phyloP scores from a whole-genome alignment of 2,329 filamentous ascomycete genomes.

The Chrysoporthe puriensis region DNA sequence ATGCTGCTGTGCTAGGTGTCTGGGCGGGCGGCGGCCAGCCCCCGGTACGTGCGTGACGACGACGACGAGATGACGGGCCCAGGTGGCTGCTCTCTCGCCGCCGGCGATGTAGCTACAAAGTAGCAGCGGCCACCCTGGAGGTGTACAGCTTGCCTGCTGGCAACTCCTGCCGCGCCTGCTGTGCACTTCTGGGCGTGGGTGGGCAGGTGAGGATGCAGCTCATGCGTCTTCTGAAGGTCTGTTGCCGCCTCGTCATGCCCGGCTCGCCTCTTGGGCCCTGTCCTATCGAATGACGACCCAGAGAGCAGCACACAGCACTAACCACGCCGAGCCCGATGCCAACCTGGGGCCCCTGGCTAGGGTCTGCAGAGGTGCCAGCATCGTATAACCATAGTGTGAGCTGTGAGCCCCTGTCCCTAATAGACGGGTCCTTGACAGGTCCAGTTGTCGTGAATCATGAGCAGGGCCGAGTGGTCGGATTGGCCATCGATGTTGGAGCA shows the following conservation, averaged over 20 bases:
- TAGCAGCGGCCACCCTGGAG: background rate
- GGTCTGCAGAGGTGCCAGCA: slow-evolving; percentile 2
- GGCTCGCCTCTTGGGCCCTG: slow-evolving; percentile 1
- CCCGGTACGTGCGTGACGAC: slow-evolving; percentile 1
- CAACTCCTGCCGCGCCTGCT: slow-evolving; percentile 12
- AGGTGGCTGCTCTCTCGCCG: background rate
- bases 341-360: background rate
- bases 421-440: slow-evolving; percentile 1
- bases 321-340: slow-evolving; percentile 3
- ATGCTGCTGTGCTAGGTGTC: slow-evolving; percentile 4
- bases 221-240: background rate
- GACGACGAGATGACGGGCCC: background rate
- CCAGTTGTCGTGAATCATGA: slow-evolving; percentile 10
- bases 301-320: slow-evolving; percentile 3
- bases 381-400: background rate
- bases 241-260: background rate
- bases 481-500: background rate
- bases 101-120: background rate
- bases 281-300: slow-evolving; percentile 1
- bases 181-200: slow-evolving; percentile 6
- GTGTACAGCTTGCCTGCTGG: slow-evolving; percentile 9
- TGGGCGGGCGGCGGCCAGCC: background rate
- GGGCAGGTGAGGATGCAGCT: background rate
- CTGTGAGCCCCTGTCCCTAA: slow-evolving; percentile 1
- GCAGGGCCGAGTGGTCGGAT: background rate